Percentiles rank a stretch among this genome's conserved stretches.
These are phyloP conservation scores for Heliosperma pusillum DNA, from an alignment of 148 eudicot genomes.

Conservation along the genomic window DNA sequence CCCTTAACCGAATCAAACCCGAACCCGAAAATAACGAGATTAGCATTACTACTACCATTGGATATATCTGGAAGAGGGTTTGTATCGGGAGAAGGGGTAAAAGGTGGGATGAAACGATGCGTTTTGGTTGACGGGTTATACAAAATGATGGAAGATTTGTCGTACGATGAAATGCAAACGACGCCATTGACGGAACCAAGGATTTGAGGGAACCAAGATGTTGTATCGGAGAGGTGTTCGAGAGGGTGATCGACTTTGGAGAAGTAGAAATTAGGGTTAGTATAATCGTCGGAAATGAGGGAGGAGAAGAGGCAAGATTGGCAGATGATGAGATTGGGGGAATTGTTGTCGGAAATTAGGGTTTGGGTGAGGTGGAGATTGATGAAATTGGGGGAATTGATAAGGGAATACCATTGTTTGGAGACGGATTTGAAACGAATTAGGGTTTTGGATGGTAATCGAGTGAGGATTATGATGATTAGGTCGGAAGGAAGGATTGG, in stretches of 20 bases:
- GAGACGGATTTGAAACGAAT: no score
- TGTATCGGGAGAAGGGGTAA: neutral
- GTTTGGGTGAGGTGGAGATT: neutral
- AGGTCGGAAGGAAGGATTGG: no score
- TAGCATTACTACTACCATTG: neutral
- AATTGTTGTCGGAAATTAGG: constrained; percentile 5
- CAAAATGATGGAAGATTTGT: neutral
- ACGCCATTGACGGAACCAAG: neutral
- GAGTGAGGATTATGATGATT: no score
- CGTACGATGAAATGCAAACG: constrained; percentile 4
- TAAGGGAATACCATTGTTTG: no score
- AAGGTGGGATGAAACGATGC: neutral
- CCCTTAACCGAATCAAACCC: neutral
- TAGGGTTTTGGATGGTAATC: no score
- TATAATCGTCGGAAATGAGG: neutral
- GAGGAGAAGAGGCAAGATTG: neutral
- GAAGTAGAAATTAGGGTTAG: neutral
- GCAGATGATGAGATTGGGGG: constrained; percentile 9
- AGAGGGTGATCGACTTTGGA: constrained; percentile 11
- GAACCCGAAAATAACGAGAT: neutral
- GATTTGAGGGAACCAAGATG: neutral
- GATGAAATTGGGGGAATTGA: no score
- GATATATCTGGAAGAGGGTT: neutral
- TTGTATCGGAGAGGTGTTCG: neutral
- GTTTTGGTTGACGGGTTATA: constrained; percentile 1